phyloP scores from a whole-genome alignment of 2,329 filamentous ascomycete species.

The Cadophora sp. region DNA sequence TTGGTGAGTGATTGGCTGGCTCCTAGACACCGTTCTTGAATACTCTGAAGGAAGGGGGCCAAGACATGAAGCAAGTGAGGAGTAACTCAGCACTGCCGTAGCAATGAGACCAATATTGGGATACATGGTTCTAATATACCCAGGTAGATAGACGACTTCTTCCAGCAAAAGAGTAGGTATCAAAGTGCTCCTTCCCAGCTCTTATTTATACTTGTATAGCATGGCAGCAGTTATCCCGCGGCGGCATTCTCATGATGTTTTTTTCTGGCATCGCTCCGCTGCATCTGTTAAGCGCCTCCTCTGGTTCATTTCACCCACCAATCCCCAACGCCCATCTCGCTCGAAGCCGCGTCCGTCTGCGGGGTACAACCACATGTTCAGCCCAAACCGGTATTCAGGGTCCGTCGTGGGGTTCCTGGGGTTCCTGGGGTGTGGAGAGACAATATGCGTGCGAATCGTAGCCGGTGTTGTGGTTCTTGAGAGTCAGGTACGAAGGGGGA shows the following conservation, averaged over 20 bases:
- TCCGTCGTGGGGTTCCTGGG: slow-evolving; percentile 3
- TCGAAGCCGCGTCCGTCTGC: not conserved
- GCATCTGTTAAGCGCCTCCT: not conserved
- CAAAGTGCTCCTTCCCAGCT: no score
- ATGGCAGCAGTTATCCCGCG: no score
- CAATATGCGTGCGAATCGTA: not conserved
- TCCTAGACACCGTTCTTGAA: not conserved
- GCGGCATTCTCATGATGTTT: no score
- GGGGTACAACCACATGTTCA: not conserved
- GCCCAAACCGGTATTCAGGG: not conserved
- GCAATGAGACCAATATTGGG: not conserved
- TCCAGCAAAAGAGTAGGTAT: not conserved
- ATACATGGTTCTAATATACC: not conserved
- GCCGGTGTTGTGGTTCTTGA: not conserved
- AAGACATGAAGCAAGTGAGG: slow-evolving; percentile 1
- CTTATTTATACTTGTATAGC: not conserved
- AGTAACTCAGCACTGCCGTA: slow-evolving; percentile 2
- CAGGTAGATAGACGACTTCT: not conserved
- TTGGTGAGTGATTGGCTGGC: not conserved
- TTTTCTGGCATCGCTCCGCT: not conserved
- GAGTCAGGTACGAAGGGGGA: slow-evolving; percentile 14
- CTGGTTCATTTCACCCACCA: not conserved
- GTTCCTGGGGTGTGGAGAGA: not conserved
- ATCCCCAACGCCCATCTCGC: not conserved
- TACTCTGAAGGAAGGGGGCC: not conserved